Percentiles rank a stretch among this genome's conserved stretches.
phyloP scores from a whole-genome alignment of 495 filamentous ascomycete species.

The Podospora appendiculata region DNA sequence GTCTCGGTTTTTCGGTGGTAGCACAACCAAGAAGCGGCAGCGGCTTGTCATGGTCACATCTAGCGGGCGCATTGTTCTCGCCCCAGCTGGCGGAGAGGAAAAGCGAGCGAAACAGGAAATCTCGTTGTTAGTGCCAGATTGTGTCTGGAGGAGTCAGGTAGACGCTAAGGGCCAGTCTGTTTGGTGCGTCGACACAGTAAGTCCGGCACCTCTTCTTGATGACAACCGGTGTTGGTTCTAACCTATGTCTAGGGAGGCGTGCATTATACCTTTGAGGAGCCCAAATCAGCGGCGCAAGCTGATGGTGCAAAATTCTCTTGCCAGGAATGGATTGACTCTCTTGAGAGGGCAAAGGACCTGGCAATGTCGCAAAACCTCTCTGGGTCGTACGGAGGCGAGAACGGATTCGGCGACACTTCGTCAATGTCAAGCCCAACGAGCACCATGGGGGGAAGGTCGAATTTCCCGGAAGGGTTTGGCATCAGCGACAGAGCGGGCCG shows the following conservation, averaged over 20 bases:
- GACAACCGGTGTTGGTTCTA: background rate
- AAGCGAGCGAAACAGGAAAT: conserved; percentile 93
- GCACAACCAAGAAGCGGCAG: conserved; percentile 84
- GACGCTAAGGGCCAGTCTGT: conserved; percentile 77
- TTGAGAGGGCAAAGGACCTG: conserved; percentile 76
- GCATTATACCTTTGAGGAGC: conserved; percentile 84
- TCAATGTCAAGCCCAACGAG: conserved; percentile 68
- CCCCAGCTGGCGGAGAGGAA: conserved; percentile 88
- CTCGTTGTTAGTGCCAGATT: conserved; percentile 64
- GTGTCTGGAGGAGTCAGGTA: conserved; percentile 65
- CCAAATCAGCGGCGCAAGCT: conserved; percentile 17
- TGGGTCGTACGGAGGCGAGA: conserved; percentile 61
- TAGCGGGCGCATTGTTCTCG: conserved; percentile 78
- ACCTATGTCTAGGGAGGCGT: conserved; percentile 59
- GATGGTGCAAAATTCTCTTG: conserved; percentile 44
- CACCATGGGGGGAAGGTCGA: conserved; percentile 50
- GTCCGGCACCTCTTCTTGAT: conserved; percentile 22
- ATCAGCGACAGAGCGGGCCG: conserved; percentile 43
- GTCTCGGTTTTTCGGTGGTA: conserved; percentile 84
- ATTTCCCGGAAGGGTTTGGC: conserved; percentile 32
- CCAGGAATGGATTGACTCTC: conserved; percentile 80
- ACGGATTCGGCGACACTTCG: conserved; percentile 65
- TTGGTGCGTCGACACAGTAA: conserved; percentile 93
- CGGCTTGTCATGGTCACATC: conserved; percentile 94
- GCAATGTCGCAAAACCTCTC: conserved; percentile 61